phyloP scores from a whole-genome alignment of 2,329 filamentous ascomycete genomes.

The Colletotrichum paranaense region DNA sequence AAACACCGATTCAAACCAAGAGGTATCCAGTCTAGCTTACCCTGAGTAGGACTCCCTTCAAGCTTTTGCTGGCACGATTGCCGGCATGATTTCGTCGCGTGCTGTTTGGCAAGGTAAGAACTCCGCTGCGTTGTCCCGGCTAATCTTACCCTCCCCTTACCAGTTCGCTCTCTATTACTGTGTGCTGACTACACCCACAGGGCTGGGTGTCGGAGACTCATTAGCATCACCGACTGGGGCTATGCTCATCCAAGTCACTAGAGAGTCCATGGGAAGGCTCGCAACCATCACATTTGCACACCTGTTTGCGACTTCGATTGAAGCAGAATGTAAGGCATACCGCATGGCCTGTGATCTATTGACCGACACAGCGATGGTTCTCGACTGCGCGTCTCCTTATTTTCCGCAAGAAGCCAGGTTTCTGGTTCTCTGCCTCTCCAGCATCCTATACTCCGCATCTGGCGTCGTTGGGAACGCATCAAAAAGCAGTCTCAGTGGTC shows the following conservation, averaged over 20 bases:
- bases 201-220: constrained; percentile 29
- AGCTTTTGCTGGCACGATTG: constrained; percentile 31
- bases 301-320: constrained; percentile 30
- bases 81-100: constrained; percentile 34
- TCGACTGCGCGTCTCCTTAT: constrained; percentile 26
- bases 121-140: neutral
- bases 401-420: constrained; percentile 17
- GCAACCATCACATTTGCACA: constrained; percentile 31
- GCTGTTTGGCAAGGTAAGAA: constrained; percentile 32
- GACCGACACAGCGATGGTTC: constrained; percentile 10
- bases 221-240: constrained; percentile 27
- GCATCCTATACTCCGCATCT: constrained; percentile 18
- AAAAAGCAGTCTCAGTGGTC: constrained; percentile 31
- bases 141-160: neutral
- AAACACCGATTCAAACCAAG: no score
- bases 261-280: constrained; percentile 31
- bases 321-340: constrained; percentile 31
- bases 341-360: constrained; percentile 25
- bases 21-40: neutral
- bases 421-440: constrained; percentile 16
- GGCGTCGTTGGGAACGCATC: constrained; percentile 30
- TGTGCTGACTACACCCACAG: constrained; percentile 3
- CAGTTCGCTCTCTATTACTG: neutral
- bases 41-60: constrained; percentile 23
- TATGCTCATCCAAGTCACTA: constrained; percentile 30